A percentile compares a stretch with the other conserved stretches of the same genome.
These are phyloP conservation scores for Gracilaria domingensis DNA, from an alignment of 23 red algal species.

Conservation along the genomic window DNA sequence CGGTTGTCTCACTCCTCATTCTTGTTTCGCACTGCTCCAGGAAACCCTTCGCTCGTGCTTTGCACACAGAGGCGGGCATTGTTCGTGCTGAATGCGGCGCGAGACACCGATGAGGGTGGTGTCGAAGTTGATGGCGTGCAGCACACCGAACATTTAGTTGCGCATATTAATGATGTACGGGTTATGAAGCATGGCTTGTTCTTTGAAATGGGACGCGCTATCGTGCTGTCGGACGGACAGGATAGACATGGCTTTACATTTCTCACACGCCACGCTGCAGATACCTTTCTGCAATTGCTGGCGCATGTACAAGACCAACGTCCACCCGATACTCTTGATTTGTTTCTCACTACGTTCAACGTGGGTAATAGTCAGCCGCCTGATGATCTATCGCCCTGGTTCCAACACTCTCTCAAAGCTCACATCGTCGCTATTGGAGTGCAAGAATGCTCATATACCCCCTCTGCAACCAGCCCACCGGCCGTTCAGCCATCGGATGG, in stretches of 20 bases:
- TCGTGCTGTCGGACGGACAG: constrained; percentile 1
- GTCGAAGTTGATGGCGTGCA: not conserved
- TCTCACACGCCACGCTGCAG: constrained; percentile 33
- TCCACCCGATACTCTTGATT: not conserved
- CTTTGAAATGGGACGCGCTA: constrained; percentile 30
- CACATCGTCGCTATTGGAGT: constrained; percentile 63
- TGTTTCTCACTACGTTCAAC: constrained; percentile 70
- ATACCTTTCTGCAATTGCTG: constrained; percentile 41
- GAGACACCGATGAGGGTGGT: too few species aligned
- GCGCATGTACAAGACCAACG: constrained; percentile 29
- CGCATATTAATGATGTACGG: not conserved
- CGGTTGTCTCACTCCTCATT: constrained; percentile 1
- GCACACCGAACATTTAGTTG: not conserved
- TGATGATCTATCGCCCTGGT: constrained; percentile 55
- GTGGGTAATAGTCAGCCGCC: constrained; percentile 68
- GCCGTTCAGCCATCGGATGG: not conserved
- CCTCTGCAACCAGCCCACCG: not conserved
- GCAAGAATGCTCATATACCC: constrained; percentile 64
- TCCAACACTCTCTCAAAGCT: not conserved
- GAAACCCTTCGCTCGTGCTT: not conserved
- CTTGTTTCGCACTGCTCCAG: not conserved
- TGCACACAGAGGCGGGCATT: constrained; percentile 14
- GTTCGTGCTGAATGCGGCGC: not conserved
- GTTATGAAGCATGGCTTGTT: constrained; percentile 40
- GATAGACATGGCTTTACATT: constrained; percentile 8